phyloP scores from a whole-genome alignment of 2,329 filamentous ascomycete species.

The Colletotrichum liriopes region DNA sequence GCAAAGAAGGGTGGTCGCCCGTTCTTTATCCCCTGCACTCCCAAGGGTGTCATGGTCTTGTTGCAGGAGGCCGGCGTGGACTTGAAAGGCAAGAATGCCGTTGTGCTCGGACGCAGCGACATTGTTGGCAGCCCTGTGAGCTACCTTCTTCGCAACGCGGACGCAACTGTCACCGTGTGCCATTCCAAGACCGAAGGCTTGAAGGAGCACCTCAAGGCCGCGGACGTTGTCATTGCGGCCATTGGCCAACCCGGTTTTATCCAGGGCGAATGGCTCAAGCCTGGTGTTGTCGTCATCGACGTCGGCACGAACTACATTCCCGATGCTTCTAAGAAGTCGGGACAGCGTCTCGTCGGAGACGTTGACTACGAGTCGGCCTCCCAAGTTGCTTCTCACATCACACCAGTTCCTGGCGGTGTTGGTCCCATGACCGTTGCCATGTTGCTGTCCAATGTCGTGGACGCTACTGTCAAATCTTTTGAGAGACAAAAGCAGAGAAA shows the following conservation, averaged over 20 bases:
- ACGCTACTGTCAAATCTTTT: slow-evolving; percentile 85
- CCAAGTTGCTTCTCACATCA: slow-evolving; percentile 92
- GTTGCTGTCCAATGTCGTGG: slow-evolving; percentile 95
- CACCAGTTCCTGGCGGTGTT: slow-evolving; percentile 95
- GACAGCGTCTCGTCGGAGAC: slow-evolving; percentile 92
- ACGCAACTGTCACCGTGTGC: slow-evolving; percentile 97
- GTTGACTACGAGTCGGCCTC: slow-evolving; percentile 91
- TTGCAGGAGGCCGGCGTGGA: slow-evolving; percentile 88
- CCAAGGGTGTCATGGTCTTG: slow-evolving; percentile 96
- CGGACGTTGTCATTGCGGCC: slow-evolving; percentile 92
- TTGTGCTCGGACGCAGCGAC: slow-evolving; percentile 94
- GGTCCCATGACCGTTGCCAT: slow-evolving; percentile 99
- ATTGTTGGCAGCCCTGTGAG: slow-evolving; percentile 98
- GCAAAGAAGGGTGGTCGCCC: slow-evolving; percentile 94
- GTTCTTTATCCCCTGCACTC: slow-evolving; percentile 94
- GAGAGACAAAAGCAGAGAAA: slow-evolving; percentile 86
- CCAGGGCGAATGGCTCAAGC: slow-evolving; percentile 96
- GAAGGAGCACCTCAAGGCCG: slow-evolving; percentile 81
- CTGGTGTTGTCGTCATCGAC: slow-evolving; percentile 95
- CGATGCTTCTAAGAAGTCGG: slow-evolving; percentile 91
- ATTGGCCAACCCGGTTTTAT: slow-evolving; percentile 91
- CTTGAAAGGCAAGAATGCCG: slow-evolving; percentile 90
- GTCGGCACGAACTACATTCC: slow-evolving; percentile 97
- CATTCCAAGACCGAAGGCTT: slow-evolving; percentile 89
- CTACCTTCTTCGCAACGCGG: slow-evolving; percentile 93